These are phyloP conservation scores for Tetrapisispora iriomotensis DNA, from an alignment of 805 yeast genomes.

Conservation along the genomic window DNA sequence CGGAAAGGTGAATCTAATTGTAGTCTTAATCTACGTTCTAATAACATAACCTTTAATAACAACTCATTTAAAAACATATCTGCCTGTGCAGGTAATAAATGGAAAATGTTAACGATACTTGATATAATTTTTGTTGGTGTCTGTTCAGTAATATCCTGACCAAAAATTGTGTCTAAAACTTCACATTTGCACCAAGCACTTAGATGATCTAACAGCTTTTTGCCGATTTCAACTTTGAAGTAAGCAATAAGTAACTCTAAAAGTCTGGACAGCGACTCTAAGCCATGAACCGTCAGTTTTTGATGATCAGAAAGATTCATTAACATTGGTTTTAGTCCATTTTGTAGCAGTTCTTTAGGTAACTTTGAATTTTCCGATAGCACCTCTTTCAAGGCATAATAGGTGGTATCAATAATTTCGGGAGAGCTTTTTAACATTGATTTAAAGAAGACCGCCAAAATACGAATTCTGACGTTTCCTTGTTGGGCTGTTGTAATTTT, in stretches of 20 bases:
- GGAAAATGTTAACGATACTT: conserved; percentile 85
- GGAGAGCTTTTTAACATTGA: conserved; percentile 78
- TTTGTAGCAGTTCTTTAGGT: conserved; percentile 91
- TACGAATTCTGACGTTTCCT: conserved; percentile 71
- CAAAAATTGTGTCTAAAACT: conserved; percentile 63
- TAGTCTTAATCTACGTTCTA: conserved; percentile 78
- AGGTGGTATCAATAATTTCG: conserved; percentile 88
- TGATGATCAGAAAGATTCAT: conserved; percentile 93
- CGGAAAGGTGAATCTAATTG: conserved; percentile 85
- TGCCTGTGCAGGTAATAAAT: conserved; percentile 85
- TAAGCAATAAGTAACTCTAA: conserved; percentile 82
- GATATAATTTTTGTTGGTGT: conserved; percentile 78
- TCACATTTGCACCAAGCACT: conserved; percentile 93
- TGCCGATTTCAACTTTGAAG: conserved; percentile 93
- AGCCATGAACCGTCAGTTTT: conserved; percentile 76
- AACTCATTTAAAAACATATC: conserved; percentile 84
- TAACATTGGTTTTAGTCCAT: conserved; percentile 88
- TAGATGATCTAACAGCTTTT: conserved; percentile 82
- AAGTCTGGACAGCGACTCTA: conserved; percentile 82
- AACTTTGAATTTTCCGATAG: conserved; percentile 76
- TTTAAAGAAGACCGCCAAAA: conserved; percentile 89
- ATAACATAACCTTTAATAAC: conserved; percentile 58
- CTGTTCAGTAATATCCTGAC: conserved; percentile 70
- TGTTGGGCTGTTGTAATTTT: conserved; percentile 69
- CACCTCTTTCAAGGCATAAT: conserved; percentile 74